Evolutionary conservation across 208 protist species (phyloP).

Genomic region (Lotmaria passim): DNA sequence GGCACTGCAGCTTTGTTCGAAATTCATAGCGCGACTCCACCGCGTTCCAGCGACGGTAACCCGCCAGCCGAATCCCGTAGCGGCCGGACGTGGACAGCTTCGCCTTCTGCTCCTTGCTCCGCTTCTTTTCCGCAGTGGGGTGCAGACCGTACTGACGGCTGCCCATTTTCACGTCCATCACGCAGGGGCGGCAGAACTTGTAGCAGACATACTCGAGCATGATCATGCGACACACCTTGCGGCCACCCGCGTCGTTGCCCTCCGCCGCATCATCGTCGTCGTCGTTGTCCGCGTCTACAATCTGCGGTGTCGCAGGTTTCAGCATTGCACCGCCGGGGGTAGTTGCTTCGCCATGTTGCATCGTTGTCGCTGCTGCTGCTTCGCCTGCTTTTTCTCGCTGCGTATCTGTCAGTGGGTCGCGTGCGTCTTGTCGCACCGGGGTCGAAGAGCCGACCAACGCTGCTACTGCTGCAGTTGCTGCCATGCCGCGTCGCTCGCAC

Average conservation of each 20-base stretch:
- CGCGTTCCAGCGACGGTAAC: constrained; percentile 73
- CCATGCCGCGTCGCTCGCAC: constrained; percentile 13
- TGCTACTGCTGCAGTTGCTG: constrained; percentile 3
- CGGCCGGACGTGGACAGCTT: constrained; percentile 60
- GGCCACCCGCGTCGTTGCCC: constrained; percentile 3
- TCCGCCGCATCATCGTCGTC: constrained; percentile 17
- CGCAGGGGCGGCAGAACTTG: constrained; percentile 71
- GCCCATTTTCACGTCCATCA: constrained; percentile 91
- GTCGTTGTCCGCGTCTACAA: constrained; percentile 23
- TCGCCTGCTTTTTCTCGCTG: background rate
- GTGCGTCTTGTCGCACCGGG: no score
- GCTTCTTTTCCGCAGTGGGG: constrained; percentile 62
- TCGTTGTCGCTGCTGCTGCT: background rate
- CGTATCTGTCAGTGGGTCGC: constrained; percentile 5
- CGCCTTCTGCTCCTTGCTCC: constrained; percentile 78
- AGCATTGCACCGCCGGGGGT: background rate
- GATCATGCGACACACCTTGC: constrained; percentile 63
- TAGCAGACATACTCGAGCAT: constrained; percentile 85
- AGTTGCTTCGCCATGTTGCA: background rate
- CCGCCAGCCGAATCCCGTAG: constrained; percentile 82
- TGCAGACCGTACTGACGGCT: constrained; percentile 83
- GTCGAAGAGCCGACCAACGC: no score
- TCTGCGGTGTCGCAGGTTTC: background rate
- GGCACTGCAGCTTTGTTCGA: constrained; percentile 68
- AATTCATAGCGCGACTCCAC: constrained; percentile 49